These are phyloP conservation scores for Colletotrichum nymphaeae DNA, from an alignment of 2,329 filamentous ascomycete genomes.

Conservation along the genomic window DNA sequence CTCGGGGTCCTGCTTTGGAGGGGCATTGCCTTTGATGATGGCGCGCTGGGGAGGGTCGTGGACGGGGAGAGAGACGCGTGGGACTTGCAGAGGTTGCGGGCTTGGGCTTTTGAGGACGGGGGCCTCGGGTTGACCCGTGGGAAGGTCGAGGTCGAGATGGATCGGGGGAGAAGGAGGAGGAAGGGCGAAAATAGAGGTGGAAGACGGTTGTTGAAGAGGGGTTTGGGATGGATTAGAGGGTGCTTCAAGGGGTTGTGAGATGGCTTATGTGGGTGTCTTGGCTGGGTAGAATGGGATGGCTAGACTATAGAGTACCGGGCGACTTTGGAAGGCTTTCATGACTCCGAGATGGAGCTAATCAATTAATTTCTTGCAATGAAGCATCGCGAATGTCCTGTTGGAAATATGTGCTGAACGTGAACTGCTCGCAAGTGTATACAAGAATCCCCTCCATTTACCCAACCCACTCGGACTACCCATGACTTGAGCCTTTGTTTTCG, in stretches of 20 bases:
- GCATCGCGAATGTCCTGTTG: too few relatives aligned
- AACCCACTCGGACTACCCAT: too few relatives aligned
- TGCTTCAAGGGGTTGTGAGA: neutral
- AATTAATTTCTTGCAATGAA: too few relatives aligned
- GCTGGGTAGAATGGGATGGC: constrained; percentile 31
- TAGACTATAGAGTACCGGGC: neutral
- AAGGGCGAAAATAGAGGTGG: neutral
- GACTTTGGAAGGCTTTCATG: too few relatives aligned
- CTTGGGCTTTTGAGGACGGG: constrained; percentile 16
- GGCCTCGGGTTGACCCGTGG: neutral
- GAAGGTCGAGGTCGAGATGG: neutral
- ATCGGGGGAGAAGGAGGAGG: neutral
- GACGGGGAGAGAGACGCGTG: constrained; percentile 59
- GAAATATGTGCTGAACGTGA: too few relatives aligned
- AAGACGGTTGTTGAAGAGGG: neutral
- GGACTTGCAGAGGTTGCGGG: constrained; percentile 64
- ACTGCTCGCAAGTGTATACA: too few relatives aligned
- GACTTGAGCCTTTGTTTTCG: too few relatives aligned
- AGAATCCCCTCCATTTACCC: too few relatives aligned
- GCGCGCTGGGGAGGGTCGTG: constrained; percentile 68
- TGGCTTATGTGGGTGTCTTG: neutral
- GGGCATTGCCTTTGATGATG: constrained; percentile 72
- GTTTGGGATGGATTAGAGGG: neutral
- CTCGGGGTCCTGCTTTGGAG: constrained; percentile 72
- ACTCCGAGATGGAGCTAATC: too few relatives aligned